Base-by-base conservation (phyloP, 1,284 basidiomycete species). In the Cutaneotrichosporon sp. region DNA sequence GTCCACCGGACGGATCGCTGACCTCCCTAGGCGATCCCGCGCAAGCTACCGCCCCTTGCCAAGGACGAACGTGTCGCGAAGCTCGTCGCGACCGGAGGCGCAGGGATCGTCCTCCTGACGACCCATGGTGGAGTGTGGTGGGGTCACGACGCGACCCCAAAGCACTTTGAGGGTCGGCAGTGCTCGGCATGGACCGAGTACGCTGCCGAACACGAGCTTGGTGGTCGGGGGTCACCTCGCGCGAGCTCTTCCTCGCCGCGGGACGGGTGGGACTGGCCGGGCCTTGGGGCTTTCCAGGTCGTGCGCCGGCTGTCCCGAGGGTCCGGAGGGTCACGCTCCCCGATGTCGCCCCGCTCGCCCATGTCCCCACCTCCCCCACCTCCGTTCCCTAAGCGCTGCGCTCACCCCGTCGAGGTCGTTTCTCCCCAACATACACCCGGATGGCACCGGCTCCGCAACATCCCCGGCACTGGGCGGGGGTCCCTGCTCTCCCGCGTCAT, bases 131-230 rank as follows among this genome's bases (percentile, higher is more conserved):
- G 18, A 7, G 14, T 50, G 9, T 50, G 47, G 47, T 50, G 47
- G 47, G 27, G 27, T 14, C 25, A 50, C 5, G 47, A 50, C 25
- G 47, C 47, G 1, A 29, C 24, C 0, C 27, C 27, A 1, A 50
- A 50, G 47, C 27, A 50, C 47, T 50, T 50, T 18, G 47, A 27
- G 6, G 27, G 27, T 14, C 25, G 47, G 25, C 11, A 27, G 13
- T 50, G 47, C 27, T 31, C 45, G 14, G 45, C 45, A 6, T 46
- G 45, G 45, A 16, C 45, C 22, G 45, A 46, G 45, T 46, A 46
- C 24, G 45, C 45, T 3, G 45, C 45, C 45, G 45, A 25, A 22
- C 25, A 16, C 45, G 24, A 45, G 24, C 46, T 36, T 9, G 34
- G n/a, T 42, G 38, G 38, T 16, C 38, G 18, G 7, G 18, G 38